Percentiles rank a stretch among this genome's conserved stretches.
These are phyloP conservation scores for Colletotrichum graminicola DNA, from an alignment of 2,329 filamentous ascomycete genomes.

Conservation along the genomic window DNA sequence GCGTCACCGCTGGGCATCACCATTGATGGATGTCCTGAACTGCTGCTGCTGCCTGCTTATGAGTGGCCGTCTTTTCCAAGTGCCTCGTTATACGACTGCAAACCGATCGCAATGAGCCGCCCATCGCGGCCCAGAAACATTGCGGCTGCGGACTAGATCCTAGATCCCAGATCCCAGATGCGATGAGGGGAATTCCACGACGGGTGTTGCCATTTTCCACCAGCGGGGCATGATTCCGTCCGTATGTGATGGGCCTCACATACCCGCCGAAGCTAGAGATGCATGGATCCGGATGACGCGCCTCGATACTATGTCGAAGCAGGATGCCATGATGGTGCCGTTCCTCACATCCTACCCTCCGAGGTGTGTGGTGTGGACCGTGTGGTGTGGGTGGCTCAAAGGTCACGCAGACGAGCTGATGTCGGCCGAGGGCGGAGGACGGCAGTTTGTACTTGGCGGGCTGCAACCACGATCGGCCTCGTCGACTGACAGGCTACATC, in stretches of 20 bases:
- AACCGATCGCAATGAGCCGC: conserved; percentile 17
- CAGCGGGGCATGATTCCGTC: conserved; percentile 23
- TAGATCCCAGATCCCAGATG: conserved; percentile 27
- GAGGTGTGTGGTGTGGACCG: conserved; percentile 21
- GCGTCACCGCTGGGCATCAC: not conserved
- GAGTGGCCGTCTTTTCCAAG: not conserved
- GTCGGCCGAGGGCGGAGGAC: conserved; percentile 38
- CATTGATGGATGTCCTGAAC: conserved; percentile 7
- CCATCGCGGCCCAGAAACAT: conserved; percentile 17
- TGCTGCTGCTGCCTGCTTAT: conserved; percentile 18
- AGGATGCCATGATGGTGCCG: conserved; percentile 6
- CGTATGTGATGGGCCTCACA: conserved; percentile 43
- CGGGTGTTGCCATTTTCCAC: conserved; percentile 10
- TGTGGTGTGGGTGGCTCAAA: conserved; percentile 34
- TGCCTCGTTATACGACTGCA: not conserved
- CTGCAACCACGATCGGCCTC: conserved; percentile 29
- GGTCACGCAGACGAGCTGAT: conserved; percentile 38
- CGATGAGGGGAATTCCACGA: conserved; percentile 15
- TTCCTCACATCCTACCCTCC: conserved; percentile 10
- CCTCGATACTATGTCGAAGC: conserved; percentile 31
- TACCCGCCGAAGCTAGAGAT: conserved; percentile 43
- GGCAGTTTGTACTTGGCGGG: conserved; percentile 36
- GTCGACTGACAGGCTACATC: conserved; percentile 25
- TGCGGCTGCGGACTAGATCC: conserved; percentile 25
- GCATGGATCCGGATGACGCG: conserved; percentile 42